Evolutionary conservation across 257 asterid genomes (phyloP), one percentile per base, ranked within the genome.

Genomic region (Solanum raphanifolium): DNA sequence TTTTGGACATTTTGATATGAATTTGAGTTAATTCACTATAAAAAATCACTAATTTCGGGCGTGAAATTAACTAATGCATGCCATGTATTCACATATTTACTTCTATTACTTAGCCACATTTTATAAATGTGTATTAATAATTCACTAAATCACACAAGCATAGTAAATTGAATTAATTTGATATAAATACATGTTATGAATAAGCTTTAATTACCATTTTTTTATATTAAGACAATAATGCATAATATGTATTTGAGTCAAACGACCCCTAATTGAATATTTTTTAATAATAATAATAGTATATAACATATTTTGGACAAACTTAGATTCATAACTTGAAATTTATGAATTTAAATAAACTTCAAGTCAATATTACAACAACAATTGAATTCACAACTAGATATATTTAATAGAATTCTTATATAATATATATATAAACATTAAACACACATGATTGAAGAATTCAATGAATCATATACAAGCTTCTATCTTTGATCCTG

Each of bases 401-500:
- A 1, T 10, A 23, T 9, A 23, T 23, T 23, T 9, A 62, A 2
- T 60, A 23, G 0, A 60, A 23, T 62, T 62, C 31, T 62, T 23
- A 60, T 48, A 23, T 23, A 60, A 21, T 60, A 60, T 23, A 58
- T 58, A 62, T 23, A 62, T n/a, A n/a, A n/a, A n/a, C n/a, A n/a
- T n/a, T 23, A 21, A 3, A 60, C 3, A n/a, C 1, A 9, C 3
- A 48, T 0, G 13, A 15, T 12, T 39, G 5, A 43, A 11, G 2
- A 3, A 8, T 62, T 23, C 4, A 10, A 12, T 65, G 0, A n/a
- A 65, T 65, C 8, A 2, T 13, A 0, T 68, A 29, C 38, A 69
- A 29, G 0, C 11, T 13, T 25, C 21, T 13, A 68, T 13, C 2
- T 68, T 0, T 0, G 0, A 0, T 16, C 36, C 0, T 27, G 2